phyloP scores from a whole-genome alignment of 805 yeast genomes.

The Metschnikowia matae region DNA sequence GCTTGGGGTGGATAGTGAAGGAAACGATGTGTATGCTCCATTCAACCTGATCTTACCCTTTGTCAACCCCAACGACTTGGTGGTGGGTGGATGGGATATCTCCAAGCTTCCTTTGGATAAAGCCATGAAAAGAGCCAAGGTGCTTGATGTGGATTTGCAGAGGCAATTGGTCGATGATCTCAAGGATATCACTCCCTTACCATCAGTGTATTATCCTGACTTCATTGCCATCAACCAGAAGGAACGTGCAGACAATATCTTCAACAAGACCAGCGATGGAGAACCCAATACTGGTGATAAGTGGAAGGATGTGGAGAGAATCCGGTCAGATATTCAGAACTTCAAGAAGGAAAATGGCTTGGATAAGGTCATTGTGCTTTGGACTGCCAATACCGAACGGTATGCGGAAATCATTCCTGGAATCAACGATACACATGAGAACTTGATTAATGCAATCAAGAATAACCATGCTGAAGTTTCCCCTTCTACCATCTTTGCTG shows the following conservation, averaged over 20 bases:
- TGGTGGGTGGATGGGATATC: conserved; percentile 95
- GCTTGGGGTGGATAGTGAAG: conserved; percentile 75
- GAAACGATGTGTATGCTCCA: conserved; percentile 88
- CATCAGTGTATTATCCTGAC: conserved; percentile 91
- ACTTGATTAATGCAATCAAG: conserved; percentile 70
- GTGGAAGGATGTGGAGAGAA: conserved; percentile 85
- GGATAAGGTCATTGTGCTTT: conserved; percentile 84
- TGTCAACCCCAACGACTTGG: conserved; percentile 85
- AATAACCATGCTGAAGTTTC: conserved; percentile 77
- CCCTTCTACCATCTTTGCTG: conserved; percentile 92
- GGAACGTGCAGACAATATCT: conserved; percentile 84
- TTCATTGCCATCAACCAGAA: conserved; percentile 93
- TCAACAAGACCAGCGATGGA: conserved; percentile 53
- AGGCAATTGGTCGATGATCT: conserved; percentile 64
- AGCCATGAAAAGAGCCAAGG: conserved; percentile 83
- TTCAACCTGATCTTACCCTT: conserved; percentile 86
- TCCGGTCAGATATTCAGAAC: conserved; percentile 76
- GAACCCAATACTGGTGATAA: conserved; percentile 55
- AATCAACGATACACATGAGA: conserved; percentile 85
- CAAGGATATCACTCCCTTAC: conserved; percentile 62
- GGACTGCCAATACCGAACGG: conserved; percentile 98
- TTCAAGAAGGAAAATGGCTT: conserved; percentile 69
- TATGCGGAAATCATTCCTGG: conserved; percentile 73
- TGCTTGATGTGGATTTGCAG: conserved; percentile 81
- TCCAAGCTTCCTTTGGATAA: conserved; percentile 62